Evolutionary conservation across 495 filamentous ascomycete genomes (phyloP).

Genomic region (Penicillium coffeae): DNA sequence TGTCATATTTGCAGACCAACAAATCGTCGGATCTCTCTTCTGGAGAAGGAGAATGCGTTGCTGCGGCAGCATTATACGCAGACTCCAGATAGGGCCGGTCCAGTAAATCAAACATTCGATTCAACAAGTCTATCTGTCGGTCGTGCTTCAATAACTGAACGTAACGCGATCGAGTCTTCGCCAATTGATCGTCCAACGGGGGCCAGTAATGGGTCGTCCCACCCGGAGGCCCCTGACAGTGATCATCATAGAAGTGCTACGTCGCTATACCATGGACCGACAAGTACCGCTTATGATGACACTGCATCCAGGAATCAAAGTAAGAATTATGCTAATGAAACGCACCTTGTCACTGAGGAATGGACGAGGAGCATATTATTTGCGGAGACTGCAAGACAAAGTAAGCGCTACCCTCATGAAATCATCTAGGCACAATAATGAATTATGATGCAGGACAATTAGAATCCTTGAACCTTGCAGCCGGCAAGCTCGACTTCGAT

Average conservation of each 20-base stretch:
- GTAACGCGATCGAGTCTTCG: constrained; percentile 3
- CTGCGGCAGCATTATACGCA: constrained; percentile 11
- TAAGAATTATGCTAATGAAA: constrained; percentile 4
- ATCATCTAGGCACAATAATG: background rate
- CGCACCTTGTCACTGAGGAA: constrained; percentile 9
- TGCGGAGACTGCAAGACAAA: constrained; percentile 26
- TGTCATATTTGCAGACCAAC: constrained; percentile 15
- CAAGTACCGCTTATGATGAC: constrained; percentile 29
- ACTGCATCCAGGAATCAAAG: constrained; percentile 11
- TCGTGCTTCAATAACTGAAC: constrained; percentile 1
- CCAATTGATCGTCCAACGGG: constrained; percentile 8
- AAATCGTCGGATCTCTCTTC: constrained; percentile 23
- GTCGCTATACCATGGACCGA: constrained; percentile 30
- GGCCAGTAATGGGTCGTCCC: constrained; percentile 12
- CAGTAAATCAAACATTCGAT: constrained; percentile 1
- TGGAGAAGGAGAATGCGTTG: constrained; percentile 26
- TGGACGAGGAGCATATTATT: constrained; percentile 22
- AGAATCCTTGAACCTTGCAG: constrained; percentile 25
- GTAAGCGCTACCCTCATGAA: constrained; percentile 6
- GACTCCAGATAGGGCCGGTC: background rate
- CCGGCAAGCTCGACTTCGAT: constrained; percentile 36
- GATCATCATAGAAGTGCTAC: constrained; percentile 10
- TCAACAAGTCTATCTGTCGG: constrained; percentile 6
- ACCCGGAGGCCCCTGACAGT: constrained; percentile 22
- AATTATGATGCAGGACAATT: constrained; percentile 19